Evolutionary conservation across 2,329 filamentous ascomycete species (phyloP).

Genomic region (Claviceps capensis): DNA sequence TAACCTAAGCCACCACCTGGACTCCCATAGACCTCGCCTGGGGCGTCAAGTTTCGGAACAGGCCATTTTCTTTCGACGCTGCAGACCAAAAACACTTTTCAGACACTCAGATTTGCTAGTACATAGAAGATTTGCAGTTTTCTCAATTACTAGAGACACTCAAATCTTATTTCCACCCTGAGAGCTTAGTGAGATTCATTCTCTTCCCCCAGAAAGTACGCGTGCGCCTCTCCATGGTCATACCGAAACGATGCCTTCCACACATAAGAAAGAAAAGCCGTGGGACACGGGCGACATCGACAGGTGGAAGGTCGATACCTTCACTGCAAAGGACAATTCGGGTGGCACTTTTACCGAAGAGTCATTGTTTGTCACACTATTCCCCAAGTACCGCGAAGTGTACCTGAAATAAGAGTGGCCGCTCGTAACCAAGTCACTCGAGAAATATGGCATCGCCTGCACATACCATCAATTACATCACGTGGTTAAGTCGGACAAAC

Average conservation of each 20-base stretch:
- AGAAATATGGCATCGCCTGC: slow-evolving; percentile 79
- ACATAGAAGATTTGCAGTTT: no score
- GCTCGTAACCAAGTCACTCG: slow-evolving; percentile 71
- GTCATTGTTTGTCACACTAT: slow-evolving; percentile 75
- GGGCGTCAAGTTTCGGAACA: neutral
- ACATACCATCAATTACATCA: slow-evolving; percentile 24
- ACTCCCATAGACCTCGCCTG: slow-evolving; percentile 27
- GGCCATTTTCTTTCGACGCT: neutral
- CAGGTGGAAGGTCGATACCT: slow-evolving; percentile 87
- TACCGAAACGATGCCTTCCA: slow-evolving; percentile 57
- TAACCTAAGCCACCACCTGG: slow-evolving; percentile 34
- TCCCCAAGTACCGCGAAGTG: slow-evolving; percentile 92
- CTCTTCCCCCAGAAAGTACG: neutral
- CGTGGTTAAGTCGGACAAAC: no score
- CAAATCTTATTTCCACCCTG: neutral
- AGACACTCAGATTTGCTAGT: neutral
- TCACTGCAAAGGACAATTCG: slow-evolving; percentile 72
- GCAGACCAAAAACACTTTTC: neutral
- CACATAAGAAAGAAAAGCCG: slow-evolving; percentile 77
- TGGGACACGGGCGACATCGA: slow-evolving; percentile 97
- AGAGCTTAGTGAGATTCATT: neutral
- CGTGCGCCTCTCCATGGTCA: neutral
- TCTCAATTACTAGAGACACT: neutral
- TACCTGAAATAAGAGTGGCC: slow-evolving; percentile 92
- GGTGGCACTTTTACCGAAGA: slow-evolving; percentile 85